These are phyloP conservation scores for Vachellia collinsii DNA, from an alignment of 306 rosid genomes.

Conservation along the genomic window DNA sequence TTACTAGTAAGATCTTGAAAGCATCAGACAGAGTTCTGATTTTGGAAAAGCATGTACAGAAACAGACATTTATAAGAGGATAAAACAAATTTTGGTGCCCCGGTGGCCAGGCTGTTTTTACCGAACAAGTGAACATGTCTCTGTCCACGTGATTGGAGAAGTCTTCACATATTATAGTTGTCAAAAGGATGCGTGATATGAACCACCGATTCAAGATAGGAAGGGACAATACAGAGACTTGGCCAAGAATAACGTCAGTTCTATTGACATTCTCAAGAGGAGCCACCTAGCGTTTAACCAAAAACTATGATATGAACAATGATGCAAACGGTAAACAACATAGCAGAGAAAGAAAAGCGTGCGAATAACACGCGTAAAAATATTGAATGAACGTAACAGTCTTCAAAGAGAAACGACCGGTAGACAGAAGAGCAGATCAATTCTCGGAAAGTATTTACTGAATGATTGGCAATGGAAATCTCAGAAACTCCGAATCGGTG, in stretches of 20 bases:
- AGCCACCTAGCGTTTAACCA: background rate
- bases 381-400: background rate
- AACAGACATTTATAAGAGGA: background rate
- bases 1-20: background rate
- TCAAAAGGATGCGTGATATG: background rate
- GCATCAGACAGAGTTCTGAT: background rate
- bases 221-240: background rate
- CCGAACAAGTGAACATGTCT: background rate
- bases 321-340: background rate
- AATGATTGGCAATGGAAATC: background rate
- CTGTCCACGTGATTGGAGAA: background rate
- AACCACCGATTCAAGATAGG: background rate
- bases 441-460: conserved; percentile 11
- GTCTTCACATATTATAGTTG: background rate
- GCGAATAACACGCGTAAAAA: background rate
- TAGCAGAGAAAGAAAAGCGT: background rate
- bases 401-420: background rate
- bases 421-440: background rate
- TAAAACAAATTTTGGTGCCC: background rate
- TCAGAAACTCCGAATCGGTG: conserved; percentile 26
- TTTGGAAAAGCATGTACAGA: background rate
- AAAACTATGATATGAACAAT: background rate
- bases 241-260: background rate
- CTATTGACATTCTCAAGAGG: background rate
- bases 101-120: background rate